phyloP scores from a whole-genome alignment of 2,329 filamentous ascomycete species.

The Cladosporium sp. region DNA sequence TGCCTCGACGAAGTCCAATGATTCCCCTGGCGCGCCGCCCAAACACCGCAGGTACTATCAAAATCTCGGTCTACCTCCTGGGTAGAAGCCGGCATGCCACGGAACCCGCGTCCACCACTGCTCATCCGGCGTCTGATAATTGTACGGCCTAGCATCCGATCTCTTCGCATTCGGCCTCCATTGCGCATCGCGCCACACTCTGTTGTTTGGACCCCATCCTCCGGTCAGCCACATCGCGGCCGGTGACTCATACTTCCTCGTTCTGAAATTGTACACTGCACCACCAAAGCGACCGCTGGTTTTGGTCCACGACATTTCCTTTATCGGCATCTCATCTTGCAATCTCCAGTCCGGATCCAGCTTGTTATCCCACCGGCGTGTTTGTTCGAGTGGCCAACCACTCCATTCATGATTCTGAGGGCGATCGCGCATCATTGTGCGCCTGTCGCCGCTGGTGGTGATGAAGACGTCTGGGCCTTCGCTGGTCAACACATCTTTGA shows the following conservation, averaged over 20 bases:
- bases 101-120: constrained; percentile 22
- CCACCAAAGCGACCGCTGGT: constrained; percentile 19
- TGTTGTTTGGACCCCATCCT: constrained; percentile 4
- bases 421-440: constrained; percentile 35
- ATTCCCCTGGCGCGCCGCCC: not conserved
- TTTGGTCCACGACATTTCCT: constrained; percentile 15
- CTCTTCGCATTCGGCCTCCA: constrained; percentile 19
- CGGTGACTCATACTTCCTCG: constrained; percentile 22
- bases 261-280: constrained; percentile 27
- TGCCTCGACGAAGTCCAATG: not conserved
- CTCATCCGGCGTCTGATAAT: constrained; percentile 15
- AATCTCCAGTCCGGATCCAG: constrained; percentile 33
- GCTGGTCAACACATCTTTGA: constrained; percentile 40
- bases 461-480: constrained; percentile 46
- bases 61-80: constrained; percentile 22
- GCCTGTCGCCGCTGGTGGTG: constrained; percentile 34
- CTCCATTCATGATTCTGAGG: constrained; percentile 36
- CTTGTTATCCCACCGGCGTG: constrained; percentile 12
- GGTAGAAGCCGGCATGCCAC: constrained; percentile 18
- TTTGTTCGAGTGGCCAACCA: constrained; percentile 27
- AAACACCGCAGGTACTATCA: not conserved
- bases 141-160: constrained; percentile 14
- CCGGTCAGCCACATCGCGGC: not conserved
- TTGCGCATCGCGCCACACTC: constrained; percentile 28
- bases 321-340: constrained; percentile 27